These are phyloP conservation scores for Mycena floridula DNA, from an alignment of 768 basidiomycete species.

Conservation along the genomic window DNA sequence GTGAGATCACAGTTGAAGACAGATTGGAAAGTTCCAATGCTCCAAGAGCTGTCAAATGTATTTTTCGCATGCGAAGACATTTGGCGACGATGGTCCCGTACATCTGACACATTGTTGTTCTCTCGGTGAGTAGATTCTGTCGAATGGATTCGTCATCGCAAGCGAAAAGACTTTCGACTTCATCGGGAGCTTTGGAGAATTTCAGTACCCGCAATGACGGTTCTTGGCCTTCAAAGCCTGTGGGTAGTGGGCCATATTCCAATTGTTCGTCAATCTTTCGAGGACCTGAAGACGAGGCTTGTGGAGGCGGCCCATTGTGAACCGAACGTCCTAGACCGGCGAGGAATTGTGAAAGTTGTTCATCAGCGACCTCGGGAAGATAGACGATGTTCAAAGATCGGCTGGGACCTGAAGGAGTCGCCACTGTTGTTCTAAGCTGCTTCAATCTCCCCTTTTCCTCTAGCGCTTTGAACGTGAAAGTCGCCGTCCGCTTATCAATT, in stretches of 20 bases:
- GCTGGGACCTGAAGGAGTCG: conserved; percentile 50
- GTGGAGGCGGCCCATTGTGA: conserved; percentile 16
- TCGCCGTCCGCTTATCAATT: conserved; percentile 70
- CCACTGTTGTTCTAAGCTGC: conserved; percentile 58
- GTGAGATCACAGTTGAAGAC: conserved; percentile 44
- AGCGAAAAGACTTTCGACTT: conserved; percentile 47
- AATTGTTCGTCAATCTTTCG: conserved; percentile 49
- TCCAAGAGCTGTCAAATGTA: conserved; percentile 52
- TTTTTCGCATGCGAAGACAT: conserved; percentile 52
- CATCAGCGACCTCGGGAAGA: conserved; percentile 51
- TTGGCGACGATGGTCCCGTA: conserved; percentile 74
- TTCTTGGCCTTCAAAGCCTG: conserved; percentile 39
- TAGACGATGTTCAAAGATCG: conserved; percentile 61
- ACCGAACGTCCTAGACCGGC: conserved; percentile 36
- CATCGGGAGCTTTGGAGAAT: conserved; percentile 21
- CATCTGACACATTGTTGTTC: conserved; percentile 60
- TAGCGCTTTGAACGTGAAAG: conserved; percentile 50
- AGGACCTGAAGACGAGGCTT: conserved; percentile 29
- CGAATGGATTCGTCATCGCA: conserved; percentile 49
- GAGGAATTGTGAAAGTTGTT: conserved; percentile 53
- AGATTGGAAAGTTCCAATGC: conserved; percentile 34
- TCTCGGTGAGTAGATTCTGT: conserved; percentile 62
- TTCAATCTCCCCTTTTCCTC: conserved; percentile 65
- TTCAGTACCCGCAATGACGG: conserved; percentile 17
- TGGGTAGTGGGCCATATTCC: conserved; percentile 47